phyloP scores from a whole-genome alignment of 495 filamentous ascomycete genomes.

The Penicillium turbatum region DNA sequence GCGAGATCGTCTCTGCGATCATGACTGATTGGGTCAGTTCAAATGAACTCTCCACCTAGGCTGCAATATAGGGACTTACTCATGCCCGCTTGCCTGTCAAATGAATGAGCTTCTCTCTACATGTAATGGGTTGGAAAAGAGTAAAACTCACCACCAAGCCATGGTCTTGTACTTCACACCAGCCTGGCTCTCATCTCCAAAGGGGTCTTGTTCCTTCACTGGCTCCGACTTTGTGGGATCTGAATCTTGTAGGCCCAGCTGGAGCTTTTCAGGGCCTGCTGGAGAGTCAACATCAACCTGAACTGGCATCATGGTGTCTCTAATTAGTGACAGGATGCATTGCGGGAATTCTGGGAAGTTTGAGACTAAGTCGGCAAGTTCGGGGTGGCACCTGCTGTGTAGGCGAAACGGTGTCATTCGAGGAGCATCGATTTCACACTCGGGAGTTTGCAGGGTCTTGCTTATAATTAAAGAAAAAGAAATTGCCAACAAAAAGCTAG shows the following conservation, averaged over 20 bases:
- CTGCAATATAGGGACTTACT: constrained; percentile 13
- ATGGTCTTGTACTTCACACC: constrained; percentile 34
- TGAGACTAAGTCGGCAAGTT: not conserved
- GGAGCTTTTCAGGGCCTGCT: not conserved
- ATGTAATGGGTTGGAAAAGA: not conserved
- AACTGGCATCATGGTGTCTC: not conserved
- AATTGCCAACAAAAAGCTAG: not conserved
- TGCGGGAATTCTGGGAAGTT: not conserved
- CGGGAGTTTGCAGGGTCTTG: not conserved
- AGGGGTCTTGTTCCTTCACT: constrained; percentile 23
- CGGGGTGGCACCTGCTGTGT: not conserved
- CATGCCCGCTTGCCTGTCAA: constrained; percentile 33
- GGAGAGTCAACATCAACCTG: not conserved
- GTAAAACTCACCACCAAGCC: constrained; percentile 34
- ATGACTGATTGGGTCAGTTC: constrained; percentile 36
- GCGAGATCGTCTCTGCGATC: constrained; percentile 62
- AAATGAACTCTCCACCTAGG: not conserved
- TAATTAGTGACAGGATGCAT: not conserved
- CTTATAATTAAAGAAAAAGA: not conserved
- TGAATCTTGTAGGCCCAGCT: not conserved
- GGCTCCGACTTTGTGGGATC: not conserved
- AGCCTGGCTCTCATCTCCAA: constrained; percentile 29
- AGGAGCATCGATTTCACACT: not conserved
- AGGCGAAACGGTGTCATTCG: not conserved
- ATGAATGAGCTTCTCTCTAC: not conserved